Evolutionary conservation across 768 basidiomycete genomes (phyloP).

Genomic region (Collybia sp.): DNA sequence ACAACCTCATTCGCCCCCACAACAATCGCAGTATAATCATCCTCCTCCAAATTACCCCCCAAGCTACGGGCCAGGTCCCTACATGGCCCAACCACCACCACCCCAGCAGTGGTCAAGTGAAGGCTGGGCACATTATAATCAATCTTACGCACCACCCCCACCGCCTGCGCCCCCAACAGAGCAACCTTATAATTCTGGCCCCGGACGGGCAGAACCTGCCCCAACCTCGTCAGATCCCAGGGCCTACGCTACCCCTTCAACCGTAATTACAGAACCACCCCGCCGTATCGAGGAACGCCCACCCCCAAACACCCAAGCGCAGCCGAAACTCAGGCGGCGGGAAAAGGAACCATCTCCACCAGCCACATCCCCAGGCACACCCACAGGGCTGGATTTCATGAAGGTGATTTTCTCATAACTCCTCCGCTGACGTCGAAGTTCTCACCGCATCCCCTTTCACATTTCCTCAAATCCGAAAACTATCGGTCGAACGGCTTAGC

Average conservation of each 20-base stretch:
- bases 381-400: slow-evolving; percentile 7
- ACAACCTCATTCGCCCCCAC: slow-evolving; percentile 4
- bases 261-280: not conserved
- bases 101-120: slow-evolving; percentile 35
- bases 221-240: slow-evolving; percentile 15
- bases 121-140: slow-evolving; percentile 29
- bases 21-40: not conserved
- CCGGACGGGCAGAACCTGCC: slow-evolving; percentile 25
- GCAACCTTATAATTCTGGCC: slow-evolving; percentile 25
- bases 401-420: slow-evolving; percentile 2
- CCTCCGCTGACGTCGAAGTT: not conserved
- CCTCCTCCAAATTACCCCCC: slow-evolving; percentile 7
- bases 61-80: slow-evolving; percentile 14
- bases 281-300: slow-evolving; percentile 6
- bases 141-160: slow-evolving; percentile 26
- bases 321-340: slow-evolving; percentile 1
- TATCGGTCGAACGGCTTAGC: not conserved
- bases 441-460: not conserved
- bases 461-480: not conserved
- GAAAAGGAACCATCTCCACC: slow-evolving; percentile 6
- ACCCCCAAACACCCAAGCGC: slow-evolving; percentile 1
- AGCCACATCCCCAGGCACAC: slow-evolving; percentile 5
- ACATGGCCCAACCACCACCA: slow-evolving; percentile 18
- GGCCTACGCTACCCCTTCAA: slow-evolving; percentile 4
- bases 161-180: slow-evolving; percentile 17